A percentile compares a stretch with the other conserved stretches of the same genome.
These are phyloP conservation scores for Citrullus colocynthis DNA, from an alignment of 306 rosid species.

Conservation along the genomic window DNA sequence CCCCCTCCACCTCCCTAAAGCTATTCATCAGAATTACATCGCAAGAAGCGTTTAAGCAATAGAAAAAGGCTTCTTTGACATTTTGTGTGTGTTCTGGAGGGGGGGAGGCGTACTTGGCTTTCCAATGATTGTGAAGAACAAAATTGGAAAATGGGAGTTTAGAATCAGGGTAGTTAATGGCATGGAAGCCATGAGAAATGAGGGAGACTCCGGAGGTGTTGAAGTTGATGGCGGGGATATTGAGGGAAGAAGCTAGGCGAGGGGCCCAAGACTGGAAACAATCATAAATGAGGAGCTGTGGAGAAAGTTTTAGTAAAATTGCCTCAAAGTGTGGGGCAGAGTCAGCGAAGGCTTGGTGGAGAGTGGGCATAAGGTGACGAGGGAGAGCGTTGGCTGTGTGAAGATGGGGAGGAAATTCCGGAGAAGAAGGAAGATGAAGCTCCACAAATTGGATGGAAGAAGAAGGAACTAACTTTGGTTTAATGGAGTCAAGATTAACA, in stretches of 20 bases:
- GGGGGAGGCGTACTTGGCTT: neutral
- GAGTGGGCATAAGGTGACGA: conserved; percentile 11
- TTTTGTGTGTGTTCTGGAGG: neutral
- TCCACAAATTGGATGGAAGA: neutral
- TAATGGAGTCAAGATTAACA: neutral
- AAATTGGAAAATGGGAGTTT: neutral
- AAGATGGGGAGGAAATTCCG: conserved; percentile 11
- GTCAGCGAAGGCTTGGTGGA: conserved; percentile 15
- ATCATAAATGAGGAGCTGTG: conserved; percentile 20
- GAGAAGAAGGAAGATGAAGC: neutral
- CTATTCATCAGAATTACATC: neutral
- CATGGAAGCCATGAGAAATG: neutral
- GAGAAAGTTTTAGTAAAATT: conserved; percentile 8
- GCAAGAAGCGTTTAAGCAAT: neutral
- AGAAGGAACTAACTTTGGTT: neutral
- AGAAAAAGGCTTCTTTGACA: neutral
- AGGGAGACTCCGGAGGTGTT: neutral
- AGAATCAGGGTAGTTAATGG: neutral
- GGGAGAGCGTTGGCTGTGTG: conserved; percentile 24
- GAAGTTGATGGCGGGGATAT: conserved; percentile 14
- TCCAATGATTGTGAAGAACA: neutral
- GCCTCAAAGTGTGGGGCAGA: conserved; percentile 8
- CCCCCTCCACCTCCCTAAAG: conserved; percentile 11
- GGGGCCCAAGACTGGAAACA: conserved; percentile 25
- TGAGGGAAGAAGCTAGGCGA: neutral